Evolutionary conservation across 2,329 filamentous ascomycete species (phyloP), one percentile per base, ranked within the genome.

Genomic region (Calonectria pseudoreteaudii): DNA sequence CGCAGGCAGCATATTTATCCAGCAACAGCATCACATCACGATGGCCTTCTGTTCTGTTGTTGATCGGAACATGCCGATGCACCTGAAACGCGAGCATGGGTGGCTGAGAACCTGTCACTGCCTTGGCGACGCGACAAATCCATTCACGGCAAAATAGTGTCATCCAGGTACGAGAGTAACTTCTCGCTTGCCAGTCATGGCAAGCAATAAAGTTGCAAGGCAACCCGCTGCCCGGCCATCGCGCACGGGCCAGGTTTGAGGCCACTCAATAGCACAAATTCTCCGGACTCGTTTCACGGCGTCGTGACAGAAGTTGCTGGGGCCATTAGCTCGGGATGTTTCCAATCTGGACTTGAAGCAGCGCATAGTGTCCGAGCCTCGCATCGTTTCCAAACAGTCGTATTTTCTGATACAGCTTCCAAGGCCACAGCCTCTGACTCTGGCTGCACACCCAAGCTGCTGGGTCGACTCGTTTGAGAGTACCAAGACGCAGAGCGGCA

Each of bases 31-130:
- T 64, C 53, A 56, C 66, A 68, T n/a, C 47, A 62, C 62, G 50
- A 41, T 31, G 50, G 14, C 44, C 44, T 23, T 47, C 11, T 47
- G 44, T 58, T 69, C 72, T 69, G 31, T 52, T 41, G 56, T 64
- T 67, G 72, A 66, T 76, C 72, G 73, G 71, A 64, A 77, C 66
- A 71, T 77, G 52, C 64, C 75, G 76, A 73, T 70, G 62, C 68
- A 79, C 78, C 78, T 79, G 78, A 79, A 79, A 79, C 78, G 18
- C 66, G 69, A 72, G 60, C 72, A 74, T 60, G 72, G 72, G 67
- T 58, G 30, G 38, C n/a, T 56, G 30, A 66, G 47, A 72, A 66
- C 68, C 52, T 62, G 66, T 69, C 72, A 41, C 34, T 62, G 23
- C 23, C 34, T 62, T 41, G 56, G 56, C 56, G 56, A 31, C 68